Percentiles rank a stretch among this genome's conserved stretches.
Evolutionary conservation across 140 eudicot genomes (phyloP).

Genomic region (Cichorium intybus): DNA sequence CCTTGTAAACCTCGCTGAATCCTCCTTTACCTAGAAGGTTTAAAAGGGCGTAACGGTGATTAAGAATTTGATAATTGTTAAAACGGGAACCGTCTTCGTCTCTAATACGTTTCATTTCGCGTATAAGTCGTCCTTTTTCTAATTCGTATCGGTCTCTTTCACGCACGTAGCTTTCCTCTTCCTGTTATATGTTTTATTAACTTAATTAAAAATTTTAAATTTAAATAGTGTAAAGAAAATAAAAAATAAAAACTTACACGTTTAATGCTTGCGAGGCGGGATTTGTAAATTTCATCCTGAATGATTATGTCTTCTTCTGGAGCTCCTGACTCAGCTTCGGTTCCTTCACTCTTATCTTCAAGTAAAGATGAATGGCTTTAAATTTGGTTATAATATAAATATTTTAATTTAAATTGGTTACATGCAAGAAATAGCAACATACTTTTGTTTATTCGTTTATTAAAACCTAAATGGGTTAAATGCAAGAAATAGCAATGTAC

Average conservation of each 20-base stretch:
- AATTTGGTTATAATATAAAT: conserved; percentile 1
- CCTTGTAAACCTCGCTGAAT: conserved; percentile 97
- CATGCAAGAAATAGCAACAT: neutral
- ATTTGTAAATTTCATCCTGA: conserved; percentile 87
- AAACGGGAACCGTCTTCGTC: conserved; percentile 98
- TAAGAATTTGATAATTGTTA: conserved; percentile 83
- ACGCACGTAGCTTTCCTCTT: conserved; percentile 78
- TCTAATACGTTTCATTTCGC: conserved; percentile 97
- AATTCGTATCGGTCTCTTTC: conserved; percentile 89
- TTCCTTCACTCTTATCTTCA: conserved; percentile 73
- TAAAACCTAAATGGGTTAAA: neutral
- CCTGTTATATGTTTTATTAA: conserved; percentile 41
- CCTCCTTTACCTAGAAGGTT: conserved; percentile 98
- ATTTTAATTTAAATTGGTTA: neutral
- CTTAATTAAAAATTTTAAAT: neutral
- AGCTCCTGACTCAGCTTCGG: conserved; percentile 61
- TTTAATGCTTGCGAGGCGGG: conserved; percentile 91
- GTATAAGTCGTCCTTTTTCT: conserved; percentile 93
- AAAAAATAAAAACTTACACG: conserved; percentile 53
- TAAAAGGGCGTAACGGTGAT: conserved; percentile 86
- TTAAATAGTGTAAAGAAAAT: neutral
- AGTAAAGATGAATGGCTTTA: conserved; percentile 13
- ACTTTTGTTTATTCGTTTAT: too few relatives aligned
- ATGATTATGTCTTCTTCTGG: conserved; percentile 76
- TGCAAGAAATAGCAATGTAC: neutral